Evolutionary conservation across 768 basidiomycete genomes (phyloP).

Genomic region (Pisolithus marmoratus): DNA sequence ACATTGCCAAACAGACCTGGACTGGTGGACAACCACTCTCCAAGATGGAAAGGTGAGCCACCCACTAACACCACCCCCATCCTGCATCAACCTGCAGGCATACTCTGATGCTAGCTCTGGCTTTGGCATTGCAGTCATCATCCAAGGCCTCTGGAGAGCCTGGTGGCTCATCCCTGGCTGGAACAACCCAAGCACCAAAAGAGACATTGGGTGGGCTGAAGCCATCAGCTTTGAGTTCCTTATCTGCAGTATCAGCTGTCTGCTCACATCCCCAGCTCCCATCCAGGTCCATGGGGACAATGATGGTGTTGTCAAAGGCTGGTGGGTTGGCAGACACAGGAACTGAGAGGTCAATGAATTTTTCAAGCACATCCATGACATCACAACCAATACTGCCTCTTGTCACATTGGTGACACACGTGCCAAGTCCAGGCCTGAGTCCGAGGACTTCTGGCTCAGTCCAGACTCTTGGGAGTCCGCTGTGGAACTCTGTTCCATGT

Average conservation of each 20-base stretch:
- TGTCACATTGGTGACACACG: no score
- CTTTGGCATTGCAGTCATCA: slow-evolving; percentile 9
- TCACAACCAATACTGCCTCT: not conserved
- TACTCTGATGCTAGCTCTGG: slow-evolving; percentile 16
- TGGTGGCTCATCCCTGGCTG: slow-evolving; percentile 12
- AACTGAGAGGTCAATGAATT: slow-evolving; percentile 10
- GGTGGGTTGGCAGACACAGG: not conserved
- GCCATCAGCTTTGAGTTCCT: slow-evolving; percentile 14
- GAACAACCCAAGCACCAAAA: not conserved
- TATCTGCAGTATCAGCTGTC: not conserved
- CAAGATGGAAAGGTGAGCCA: no score
- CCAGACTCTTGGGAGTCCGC: no score
- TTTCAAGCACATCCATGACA: slow-evolving; percentile 8
- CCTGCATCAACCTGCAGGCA: not conserved
- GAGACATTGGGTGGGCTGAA: slow-evolving; percentile 6
- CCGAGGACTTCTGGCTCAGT: no score
- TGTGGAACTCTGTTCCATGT: no score
- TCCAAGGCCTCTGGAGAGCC: slow-evolving; percentile 16
- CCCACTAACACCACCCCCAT: slow-evolving; percentile 5
- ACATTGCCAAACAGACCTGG: not conserved
- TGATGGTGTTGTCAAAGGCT: slow-evolving; percentile 13
- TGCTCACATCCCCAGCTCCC: not conserved
- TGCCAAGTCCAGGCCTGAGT: no score
- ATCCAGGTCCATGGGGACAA: slow-evolving; percentile 11
- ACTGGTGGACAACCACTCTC: not conserved